Conservation (phyloP, 768 basidiomycete species). For the Mycena capillaripes region DNA sequence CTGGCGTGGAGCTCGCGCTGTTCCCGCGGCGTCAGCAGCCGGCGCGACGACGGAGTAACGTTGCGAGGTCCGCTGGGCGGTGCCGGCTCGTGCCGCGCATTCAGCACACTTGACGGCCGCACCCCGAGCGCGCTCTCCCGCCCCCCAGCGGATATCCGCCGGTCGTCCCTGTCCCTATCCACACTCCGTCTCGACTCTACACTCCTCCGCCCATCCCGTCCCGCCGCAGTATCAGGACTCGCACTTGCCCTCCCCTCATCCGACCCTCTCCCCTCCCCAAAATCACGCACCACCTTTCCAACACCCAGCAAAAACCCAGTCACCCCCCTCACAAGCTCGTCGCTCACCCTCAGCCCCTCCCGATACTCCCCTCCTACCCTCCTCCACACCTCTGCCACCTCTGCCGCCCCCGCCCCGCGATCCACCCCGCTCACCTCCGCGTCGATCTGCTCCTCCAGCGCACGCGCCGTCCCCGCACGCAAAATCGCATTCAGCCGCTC, state of each 20-base stretch:
- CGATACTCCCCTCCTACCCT: constrained; percentile 79
- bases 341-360: constrained; percentile 78
- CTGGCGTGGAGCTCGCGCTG: constrained; percentile 59
- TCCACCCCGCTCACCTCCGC: constrained; percentile 71
- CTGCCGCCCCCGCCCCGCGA: constrained; percentile 44
- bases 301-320: constrained; percentile 84
- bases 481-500: constrained; percentile 77
- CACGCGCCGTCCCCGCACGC: constrained; percentile 65
- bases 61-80: constrained; percentile 38
- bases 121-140: constrained; percentile 52
- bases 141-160: constrained; percentile 51
- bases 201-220: constrained; percentile 61
- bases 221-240: constrained; percentile 70
- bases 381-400: constrained; percentile 74
- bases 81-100: constrained; percentile 38
- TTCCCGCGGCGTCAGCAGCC: constrained; percentile 71
- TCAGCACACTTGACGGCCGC: constrained; percentile 50
- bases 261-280: constrained; percentile 45
- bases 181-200: constrained; percentile 70
- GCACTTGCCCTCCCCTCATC: constrained; percentile 58
- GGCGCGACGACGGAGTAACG: constrained; percentile 57
- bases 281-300: constrained; percentile 77
- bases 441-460: constrained; percentile 82
- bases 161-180: constrained; percentile 61
- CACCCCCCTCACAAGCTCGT: constrained; percentile 83